These are phyloP conservation scores for Epipyxis sp. DNA, from an alignment of 108 stramenopile genomes.

Conservation along the genomic window DNA sequence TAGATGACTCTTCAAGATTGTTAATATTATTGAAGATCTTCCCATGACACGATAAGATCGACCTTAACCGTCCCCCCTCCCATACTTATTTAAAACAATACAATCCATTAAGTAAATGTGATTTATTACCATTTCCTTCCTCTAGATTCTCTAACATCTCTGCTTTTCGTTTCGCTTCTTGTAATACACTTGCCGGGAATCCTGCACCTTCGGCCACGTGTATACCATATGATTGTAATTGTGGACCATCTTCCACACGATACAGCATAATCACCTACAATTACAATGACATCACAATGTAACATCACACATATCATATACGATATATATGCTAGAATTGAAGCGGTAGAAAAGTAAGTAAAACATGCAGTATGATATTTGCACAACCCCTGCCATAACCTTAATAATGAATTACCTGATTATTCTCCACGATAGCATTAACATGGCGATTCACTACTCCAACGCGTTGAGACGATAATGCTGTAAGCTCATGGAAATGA, in stretches of 20 bases:
- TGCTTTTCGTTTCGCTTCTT: slow-evolving; percentile 82
- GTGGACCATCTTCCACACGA: slow-evolving; percentile 77
- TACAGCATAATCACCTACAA: slow-evolving; percentile 60
- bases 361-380: slow-evolving; percentile 51
- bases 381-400: too few species aligned
- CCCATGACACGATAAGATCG: too few species aligned
- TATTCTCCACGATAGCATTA: not conserved
- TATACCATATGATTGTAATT: slow-evolving; percentile 90
- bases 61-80: too few species aligned
- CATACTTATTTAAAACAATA: too few species aligned
- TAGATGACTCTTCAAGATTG: too few species aligned
- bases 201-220: slow-evolving; percentile 90
- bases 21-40: too few species aligned
- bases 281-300: too few species aligned
- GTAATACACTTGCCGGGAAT: slow-evolving; percentile 75
- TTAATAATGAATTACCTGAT: too few species aligned
- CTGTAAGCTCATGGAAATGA: slow-evolving; percentile 97
- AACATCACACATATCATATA: not conserved
- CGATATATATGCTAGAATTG: slow-evolving; percentile 29
- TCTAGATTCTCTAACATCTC: not conserved
- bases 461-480: slow-evolving; percentile 55
- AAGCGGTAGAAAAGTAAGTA: slow-evolving; percentile 78
- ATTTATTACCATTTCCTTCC: too few species aligned
- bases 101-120: too few species aligned
- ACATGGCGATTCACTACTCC: not conserved